A percentile compares a stretch with the other conserved stretches of the same genome.
These are phyloP conservation scores for Fusarium coicis DNA, from an alignment of 2,329 filamentous ascomycete genomes.

Conservation along the genomic window DNA sequence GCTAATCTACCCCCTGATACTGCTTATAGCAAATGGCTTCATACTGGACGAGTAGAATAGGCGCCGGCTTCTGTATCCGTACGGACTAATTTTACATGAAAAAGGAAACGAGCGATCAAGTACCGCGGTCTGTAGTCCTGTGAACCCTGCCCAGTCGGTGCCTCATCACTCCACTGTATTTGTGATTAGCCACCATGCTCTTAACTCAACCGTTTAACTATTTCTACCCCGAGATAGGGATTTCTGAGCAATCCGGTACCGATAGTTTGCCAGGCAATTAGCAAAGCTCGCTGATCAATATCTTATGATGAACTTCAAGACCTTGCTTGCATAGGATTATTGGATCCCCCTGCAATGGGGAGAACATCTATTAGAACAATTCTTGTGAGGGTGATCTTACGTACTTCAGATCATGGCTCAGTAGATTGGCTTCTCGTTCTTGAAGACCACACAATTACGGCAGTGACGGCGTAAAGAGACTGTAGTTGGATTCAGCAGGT, in stretches of 20 bases:
- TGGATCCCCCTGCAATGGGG: not conserved
- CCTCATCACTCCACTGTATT: not conserved
- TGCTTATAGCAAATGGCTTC: not conserved
- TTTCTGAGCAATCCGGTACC: not conserved
- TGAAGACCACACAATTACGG: not conserved
- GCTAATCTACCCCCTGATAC: not conserved
- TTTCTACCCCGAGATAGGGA: too few relatives aligned
- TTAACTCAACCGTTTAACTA: rapidly evolving
- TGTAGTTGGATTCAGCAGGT: not conserved
- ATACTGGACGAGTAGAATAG: not conserved
- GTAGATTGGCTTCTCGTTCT: too few relatives aligned
- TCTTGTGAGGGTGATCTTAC: too few relatives aligned
- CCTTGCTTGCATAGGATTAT: too few relatives aligned
- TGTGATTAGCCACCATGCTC: not conserved
- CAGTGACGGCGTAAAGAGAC: not conserved
- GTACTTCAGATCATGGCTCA: not conserved
- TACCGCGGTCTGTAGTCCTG: not conserved
- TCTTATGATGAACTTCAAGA: not conserved
- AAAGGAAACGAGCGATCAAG: too few relatives aligned
- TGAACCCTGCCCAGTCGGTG: not conserved
- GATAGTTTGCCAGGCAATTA: rapidly evolving
- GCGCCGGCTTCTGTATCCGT: too few relatives aligned
- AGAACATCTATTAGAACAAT: not conserved
- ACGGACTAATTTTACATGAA: too few relatives aligned
- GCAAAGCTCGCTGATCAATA: not conserved